Evolutionary conservation across 2,329 filamentous ascomycete genomes (phyloP).

Genomic region (Pseudogymnoascus sp.): DNA sequence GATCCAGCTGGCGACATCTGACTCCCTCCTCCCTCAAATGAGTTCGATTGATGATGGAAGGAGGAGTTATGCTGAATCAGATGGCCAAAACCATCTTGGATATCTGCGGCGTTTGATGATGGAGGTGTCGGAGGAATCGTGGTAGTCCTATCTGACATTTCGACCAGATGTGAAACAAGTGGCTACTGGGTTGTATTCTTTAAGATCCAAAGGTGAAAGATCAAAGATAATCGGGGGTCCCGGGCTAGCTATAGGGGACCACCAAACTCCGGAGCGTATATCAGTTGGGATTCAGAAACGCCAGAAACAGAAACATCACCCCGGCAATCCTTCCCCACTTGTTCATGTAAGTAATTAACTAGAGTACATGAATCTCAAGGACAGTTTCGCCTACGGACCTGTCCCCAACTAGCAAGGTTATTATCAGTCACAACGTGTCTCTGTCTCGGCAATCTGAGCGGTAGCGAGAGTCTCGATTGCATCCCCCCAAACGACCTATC

Average conservation of each 20-base stretch:
- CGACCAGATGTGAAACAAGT: background rate
- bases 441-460: slow-evolving; percentile 1
- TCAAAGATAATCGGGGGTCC: slow-evolving; percentile 7
- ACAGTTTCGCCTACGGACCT: slow-evolving; percentile 1
- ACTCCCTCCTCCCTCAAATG: background rate
- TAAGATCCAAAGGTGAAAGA: background rate
- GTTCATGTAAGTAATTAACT: slow-evolving; percentile 6
- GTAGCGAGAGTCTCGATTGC: slow-evolving; percentile 8
- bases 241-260: background rate
- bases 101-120: background rate
- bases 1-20: slow-evolving; percentile 1
- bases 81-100: background rate
- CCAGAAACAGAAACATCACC: background rate
- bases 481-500: slow-evolving; percentile 2
- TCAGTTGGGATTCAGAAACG: background rate
- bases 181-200: slow-evolving; percentile 1
- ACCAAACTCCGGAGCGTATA: background rate
- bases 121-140: background rate
- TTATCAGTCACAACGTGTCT: background rate
- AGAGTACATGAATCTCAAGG: slow-evolving; percentile 6
- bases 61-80: background rate
- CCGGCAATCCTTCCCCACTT: background rate
- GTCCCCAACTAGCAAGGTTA: background rate
- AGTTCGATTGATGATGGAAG: background rate
- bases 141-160: background rate